Percentiles rank a stretch among this genome's conserved stretches.
Evolutionary conservation across 805 yeast genomes (phyloP).

Genomic region (Candida stauntonica): DNA sequence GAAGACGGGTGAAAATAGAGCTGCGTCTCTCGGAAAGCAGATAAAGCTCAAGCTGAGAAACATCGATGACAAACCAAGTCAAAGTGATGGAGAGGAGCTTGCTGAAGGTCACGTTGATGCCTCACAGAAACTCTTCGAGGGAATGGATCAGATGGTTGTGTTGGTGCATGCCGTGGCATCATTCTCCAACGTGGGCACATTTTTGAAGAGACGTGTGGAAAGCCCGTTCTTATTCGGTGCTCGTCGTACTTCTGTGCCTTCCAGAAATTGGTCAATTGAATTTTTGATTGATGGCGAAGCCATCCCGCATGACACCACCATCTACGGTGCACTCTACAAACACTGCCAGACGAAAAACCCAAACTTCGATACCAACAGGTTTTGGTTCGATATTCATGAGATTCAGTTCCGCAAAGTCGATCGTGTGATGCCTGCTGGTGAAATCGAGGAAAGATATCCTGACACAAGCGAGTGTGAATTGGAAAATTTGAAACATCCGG

Average conservation of each 20-base stretch:
- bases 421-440: conserved; percentile 24
- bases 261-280: conserved; percentile 39
- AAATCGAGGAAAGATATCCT: conserved; percentile 29
- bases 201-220: conserved; percentile 36
- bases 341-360: conserved; percentile 36
- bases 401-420: conserved; percentile 42
- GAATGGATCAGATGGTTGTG: conserved; percentile 29
- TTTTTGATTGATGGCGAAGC: conserved; percentile 54
- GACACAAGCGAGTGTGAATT: conserved; percentile 26
- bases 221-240: conserved; percentile 26
- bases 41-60: conserved; percentile 51
- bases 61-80: conserved; percentile 24
- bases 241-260: conserved; percentile 15
- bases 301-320: conserved; percentile 62
- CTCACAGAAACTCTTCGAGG: conserved; percentile 14
- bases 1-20: conserved; percentile 37
- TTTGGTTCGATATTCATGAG: conserved; percentile 58
- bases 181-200: conserved; percentile 39
- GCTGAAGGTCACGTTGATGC: conserved; percentile 1
- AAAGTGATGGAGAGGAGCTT: conserved; percentile 20
- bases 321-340: conserved; percentile 69
- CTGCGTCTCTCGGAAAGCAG: conserved; percentile 68
- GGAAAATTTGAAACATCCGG: conserved; percentile 29
- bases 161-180: conserved; percentile 53
- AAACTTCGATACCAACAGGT: conserved; percentile 40